Conservation (phyloP, 202 grass and related monocot species). For the Setaria viridis region DNA sequence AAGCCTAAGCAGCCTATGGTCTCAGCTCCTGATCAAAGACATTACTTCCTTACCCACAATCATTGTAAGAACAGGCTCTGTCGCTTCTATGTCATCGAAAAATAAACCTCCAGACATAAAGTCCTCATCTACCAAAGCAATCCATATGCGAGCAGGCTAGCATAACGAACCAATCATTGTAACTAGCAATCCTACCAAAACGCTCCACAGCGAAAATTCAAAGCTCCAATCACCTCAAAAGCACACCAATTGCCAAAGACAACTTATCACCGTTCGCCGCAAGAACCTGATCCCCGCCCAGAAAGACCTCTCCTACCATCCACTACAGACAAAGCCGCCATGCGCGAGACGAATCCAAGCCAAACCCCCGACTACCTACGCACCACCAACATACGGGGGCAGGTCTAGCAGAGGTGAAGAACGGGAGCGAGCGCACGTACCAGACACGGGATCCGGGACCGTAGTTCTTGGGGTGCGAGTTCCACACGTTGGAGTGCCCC, state of each 20-base stretch:
- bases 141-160: neutral
- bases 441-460: constrained; percentile 88
- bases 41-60: neutral
- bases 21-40: neutral
- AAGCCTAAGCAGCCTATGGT: neutral
- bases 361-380: neutral
- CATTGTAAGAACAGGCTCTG: neutral
- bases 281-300: neutral
- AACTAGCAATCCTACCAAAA: neutral
- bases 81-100: neutral
- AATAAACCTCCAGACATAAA: no score
- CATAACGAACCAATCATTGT: neutral
- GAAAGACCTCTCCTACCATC: no score
- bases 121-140: neutral
- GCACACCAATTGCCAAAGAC: neutral
- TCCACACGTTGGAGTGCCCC: constrained; percentile 94
- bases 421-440: constrained; percentile 22
- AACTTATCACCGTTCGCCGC: neutral
- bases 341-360: neutral
- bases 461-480: constrained; percentile 93
- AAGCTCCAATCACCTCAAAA: neutral
- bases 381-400: neutral
- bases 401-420: neutral
- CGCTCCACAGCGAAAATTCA: no score
- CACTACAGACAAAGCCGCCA: neutral